Evolutionary conservation across 1,139 yeast genomes (phyloP).

Genomic region (Geotrichum australiense): DNA sequence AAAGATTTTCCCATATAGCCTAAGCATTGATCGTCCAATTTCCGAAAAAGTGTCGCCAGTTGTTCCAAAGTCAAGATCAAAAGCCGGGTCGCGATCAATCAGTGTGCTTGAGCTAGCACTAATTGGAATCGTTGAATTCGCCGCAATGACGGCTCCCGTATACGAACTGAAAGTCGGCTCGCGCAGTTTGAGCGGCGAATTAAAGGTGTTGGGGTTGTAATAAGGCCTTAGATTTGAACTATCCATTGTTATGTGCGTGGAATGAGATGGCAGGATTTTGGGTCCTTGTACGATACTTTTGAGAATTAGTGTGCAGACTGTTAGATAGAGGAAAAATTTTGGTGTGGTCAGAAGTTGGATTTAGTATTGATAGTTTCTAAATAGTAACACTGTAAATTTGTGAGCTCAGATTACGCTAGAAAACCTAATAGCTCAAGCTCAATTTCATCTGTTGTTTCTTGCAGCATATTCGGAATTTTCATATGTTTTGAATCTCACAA

Average conservation of each 20-base stretch:
- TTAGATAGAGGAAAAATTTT: no score
- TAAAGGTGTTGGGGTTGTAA: slow-evolving; percentile 61
- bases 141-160: slow-evolving; percentile 10
- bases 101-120: slow-evolving; percentile 3
- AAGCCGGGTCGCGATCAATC: slow-evolving; percentile 11
- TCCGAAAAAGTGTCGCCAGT: slow-evolving; percentile 17
- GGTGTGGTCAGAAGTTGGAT: no score
- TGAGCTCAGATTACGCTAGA: no score
- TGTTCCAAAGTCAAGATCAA: slow-evolving; percentile 18
- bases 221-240: slow-evolving; percentile 50
- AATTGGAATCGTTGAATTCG: slow-evolving; percentile 14
- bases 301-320: not conserved
- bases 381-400: no score
- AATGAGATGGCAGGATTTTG: not conserved
- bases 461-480: no score
- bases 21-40: slow-evolving; percentile 52
- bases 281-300: not conserved
- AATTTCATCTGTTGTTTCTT: no score
- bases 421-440: no score
- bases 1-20: slow-evolving; percentile 60
- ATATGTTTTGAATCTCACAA: no score
- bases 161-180: slow-evolving; percentile 15
- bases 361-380: no score
- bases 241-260: not conserved
- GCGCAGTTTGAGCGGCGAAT: slow-evolving; percentile 33